A percentile compares a stretch with the other conserved stretches of the same genome.
phyloP scores from a whole-genome alignment of 2,329 filamentous ascomycete species.

The Nigrograna mackinnonii region DNA sequence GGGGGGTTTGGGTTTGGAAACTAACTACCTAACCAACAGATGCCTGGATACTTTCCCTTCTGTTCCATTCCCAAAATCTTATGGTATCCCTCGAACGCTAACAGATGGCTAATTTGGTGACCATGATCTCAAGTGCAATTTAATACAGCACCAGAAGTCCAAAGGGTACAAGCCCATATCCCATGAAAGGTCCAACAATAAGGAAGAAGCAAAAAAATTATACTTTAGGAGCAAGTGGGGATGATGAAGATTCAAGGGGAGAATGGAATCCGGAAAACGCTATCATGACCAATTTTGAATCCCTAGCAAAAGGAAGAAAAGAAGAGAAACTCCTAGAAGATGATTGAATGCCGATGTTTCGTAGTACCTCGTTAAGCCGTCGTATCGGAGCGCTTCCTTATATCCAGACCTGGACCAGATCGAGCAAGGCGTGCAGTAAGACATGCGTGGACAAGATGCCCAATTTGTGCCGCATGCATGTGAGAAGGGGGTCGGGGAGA shows the following conservation, averaged over 20 bases:
- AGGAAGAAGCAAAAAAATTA: slow-evolving; percentile 2
- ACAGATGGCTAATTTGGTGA: no score
- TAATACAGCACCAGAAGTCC: slow-evolving; percentile 4
- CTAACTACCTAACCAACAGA: no score
- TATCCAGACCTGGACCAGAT: not conserved
- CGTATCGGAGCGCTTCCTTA: not conserved
- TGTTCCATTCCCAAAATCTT: no score
- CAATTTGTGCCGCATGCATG: no score
- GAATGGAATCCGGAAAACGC: slow-evolving; percentile 1
- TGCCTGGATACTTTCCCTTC: no score
- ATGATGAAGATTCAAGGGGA: slow-evolving; percentile 3
- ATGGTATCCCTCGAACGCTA: no score
- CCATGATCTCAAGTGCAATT: slow-evolving; percentile 4
- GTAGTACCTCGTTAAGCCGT: no score
- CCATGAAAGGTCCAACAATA: not conserved
- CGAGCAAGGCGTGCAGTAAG: slow-evolving; percentile 1
- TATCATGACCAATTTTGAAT: not conserved
- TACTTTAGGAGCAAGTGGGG: slow-evolving; percentile 4
- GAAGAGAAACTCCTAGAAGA: slow-evolving; percentile 1
- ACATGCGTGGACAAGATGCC: not conserved
- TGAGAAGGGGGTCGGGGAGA: no score
- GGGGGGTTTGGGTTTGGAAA: no score
- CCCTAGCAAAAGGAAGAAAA: not conserved
- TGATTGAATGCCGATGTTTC: slow-evolving; percentile 1
- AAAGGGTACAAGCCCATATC: not conserved